Base-by-base conservation (phyloP, 495 filamentous ascomycete genomes). In the Hypoxylon crocopeplum region DNA sequence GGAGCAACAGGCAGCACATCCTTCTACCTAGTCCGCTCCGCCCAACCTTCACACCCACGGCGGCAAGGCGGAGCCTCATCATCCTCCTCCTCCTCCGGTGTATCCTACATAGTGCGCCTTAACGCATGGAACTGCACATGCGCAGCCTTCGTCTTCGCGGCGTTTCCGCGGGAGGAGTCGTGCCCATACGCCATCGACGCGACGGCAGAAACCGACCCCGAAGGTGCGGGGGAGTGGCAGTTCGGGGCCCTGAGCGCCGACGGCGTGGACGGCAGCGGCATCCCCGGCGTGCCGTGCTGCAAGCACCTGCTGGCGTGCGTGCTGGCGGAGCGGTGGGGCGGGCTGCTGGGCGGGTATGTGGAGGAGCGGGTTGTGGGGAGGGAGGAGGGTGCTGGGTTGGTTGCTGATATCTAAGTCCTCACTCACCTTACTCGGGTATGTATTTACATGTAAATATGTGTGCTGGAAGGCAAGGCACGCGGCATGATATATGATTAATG, bases 271-370 rank as follows among this genome's bases (percentile, higher is more conserved):
- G 70, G 61, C n/a, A 62, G 59, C 12, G 64, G 48, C 0, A 50
- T 50, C 7, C 48, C 38, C 2, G 69, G 58, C 1, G 71, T 80
- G 41, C 89, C 92, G 2, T 79, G 88, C 25, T 98, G 93, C 68
- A 97, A 97, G 74, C 93, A 98, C 72, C 64, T 97, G 13, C 77
- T 98, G 20, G 93, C 93, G 15, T 93, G 90, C 73, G 66, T 93
- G 41, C 64, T 98, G 59, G 86, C 79, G n/a, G 88, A 87, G 72
- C 71, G 82, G 32, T 92, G 90, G 75, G 62, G 62, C 1, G 72
- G 48, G 3, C 66, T 89, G 24, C 79, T 92, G 49, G 77, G 77
- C 10, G 56, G 66, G 3, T 81, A 82, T 62, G 79, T 86, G 33
- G 79, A 77, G 30, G 77, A 83, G 66, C 78, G 76, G 60, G 53